Base-by-base conservation (phyloP, 2,329 filamentous ascomycete species). In the Zasmidium cellare region DNA sequence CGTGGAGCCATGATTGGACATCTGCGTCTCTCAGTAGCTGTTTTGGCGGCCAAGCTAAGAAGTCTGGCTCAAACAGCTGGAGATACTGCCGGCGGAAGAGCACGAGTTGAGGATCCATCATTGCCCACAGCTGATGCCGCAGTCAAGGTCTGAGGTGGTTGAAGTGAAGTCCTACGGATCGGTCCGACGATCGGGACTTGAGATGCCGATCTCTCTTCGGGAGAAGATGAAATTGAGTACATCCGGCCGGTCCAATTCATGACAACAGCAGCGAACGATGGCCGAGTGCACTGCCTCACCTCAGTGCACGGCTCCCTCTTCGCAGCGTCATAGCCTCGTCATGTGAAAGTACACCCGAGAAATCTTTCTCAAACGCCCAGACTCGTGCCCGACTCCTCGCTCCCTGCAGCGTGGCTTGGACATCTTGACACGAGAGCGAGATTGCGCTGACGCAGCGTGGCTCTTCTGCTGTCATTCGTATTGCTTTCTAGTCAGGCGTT, bases 51-150 rank as follows among this genome's bases (percentile, higher is more conserved):
- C 87, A 89, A 49, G 83, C 80, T 35, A 93, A 77, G 24, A 79
- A 72, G 7, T 79, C 72, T 0, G 79, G 76, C 48, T 92, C 81
- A 45, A 87, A 85, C 2, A 92, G 78, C 72, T 97, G 92, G 31
- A 93, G 82, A 70, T 91, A 96, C 71, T 96, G 92, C 60, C 83
- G 82, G 64, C 84, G 87, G 70, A 92, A 86, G 69, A 65, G 71
- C 65, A 66, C 75, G 63, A 72, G 66, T 57, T 73, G 65, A 3
- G 67, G 61, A 56, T 72, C 69, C 69, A 72, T 72, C 14, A 25
- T 51, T 31, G 28, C 14, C 28, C 28, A 7, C 28, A 7, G 28
- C 14, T 31, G 28, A 31, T 31, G 28, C 7, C 35, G 5, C n/a
- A 18, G 35, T 28, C 25, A 14, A 41, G 35, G n/a, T 6, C 11